Base-by-base conservation (phyloP, 306 rosid species). In the Sicyos baderoa region DNA sequence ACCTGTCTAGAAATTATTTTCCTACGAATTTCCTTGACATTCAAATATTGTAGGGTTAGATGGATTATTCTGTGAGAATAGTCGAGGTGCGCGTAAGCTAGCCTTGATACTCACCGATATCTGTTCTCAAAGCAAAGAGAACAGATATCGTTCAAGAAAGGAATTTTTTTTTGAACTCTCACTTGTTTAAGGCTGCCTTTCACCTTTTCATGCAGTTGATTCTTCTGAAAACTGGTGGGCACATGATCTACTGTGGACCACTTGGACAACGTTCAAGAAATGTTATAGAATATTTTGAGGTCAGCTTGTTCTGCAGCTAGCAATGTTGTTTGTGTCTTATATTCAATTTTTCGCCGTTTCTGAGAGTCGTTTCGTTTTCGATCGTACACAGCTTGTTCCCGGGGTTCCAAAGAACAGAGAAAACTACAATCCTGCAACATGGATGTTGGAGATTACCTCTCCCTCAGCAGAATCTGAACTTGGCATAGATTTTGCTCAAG, bases 171-270 rank as follows among this genome's bases (percentile, higher is more conserved):
- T 49, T 3, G 42, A 27, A 57, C 42, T 25, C 7, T 2, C 17
- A 25, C 4, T 57, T 25, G n/a, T 57, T 8, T 25, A 57, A 57
- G 19, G 73, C 23, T 66, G 60, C 9, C 23, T 14, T 18, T n/a
- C 35, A 23, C 55, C 56, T 29, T 14, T 19, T 1, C 7, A 3
- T 37, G 52, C 72, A 81, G 88, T 66, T 84, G 37, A 59, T 84
- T 63, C 82, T 84, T 40, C 23, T 81, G 66, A 81, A 79, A 75
- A 59, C 54, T 9, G 88, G 86, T 17, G 88, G 88, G 7, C 76
- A 0, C 5, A 65, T 79, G 55, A 77, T 84, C 37, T 84, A 82
- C 62, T 77, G 73, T 14, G 88, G 90, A 50, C 80, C 79, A 6
- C 54, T 85, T 5, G 90, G 87, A 14, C 66, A 57, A 35, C 70